Percentiles rank a stretch among this genome's conserved stretches.
phyloP scores from a whole-genome alignment of 768 basidiomycete genomes.

The Leccinum obscurum region DNA sequence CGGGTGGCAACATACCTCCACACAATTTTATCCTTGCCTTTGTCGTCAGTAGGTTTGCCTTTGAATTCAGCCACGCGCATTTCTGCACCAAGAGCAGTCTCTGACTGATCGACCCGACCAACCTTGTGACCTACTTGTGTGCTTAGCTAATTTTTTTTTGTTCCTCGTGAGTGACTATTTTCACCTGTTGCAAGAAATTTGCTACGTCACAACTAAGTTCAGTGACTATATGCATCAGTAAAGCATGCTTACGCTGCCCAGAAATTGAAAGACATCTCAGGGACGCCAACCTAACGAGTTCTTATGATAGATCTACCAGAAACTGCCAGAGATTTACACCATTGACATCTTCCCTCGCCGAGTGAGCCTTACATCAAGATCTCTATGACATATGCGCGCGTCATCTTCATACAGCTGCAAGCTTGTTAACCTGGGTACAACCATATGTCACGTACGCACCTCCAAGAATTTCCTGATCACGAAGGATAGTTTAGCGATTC shows the following conservation, averaged over 20 bases:
- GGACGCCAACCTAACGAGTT: slow-evolving; percentile 78
- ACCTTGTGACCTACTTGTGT: slow-evolving; percentile 75
- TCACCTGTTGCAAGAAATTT: slow-evolving; percentile 75
- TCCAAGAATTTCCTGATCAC: slow-evolving; percentile 75
- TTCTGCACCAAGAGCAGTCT: slow-evolving; percentile 96
- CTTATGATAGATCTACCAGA: neutral
- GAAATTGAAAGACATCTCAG: slow-evolving; percentile 89
- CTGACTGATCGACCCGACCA: slow-evolving; percentile 94
- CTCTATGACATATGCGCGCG: slow-evolving; percentile 87
- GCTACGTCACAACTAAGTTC: slow-evolving; percentile 34
- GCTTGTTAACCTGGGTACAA: neutral
- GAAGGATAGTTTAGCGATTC: slow-evolving; percentile 19
- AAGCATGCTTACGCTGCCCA: slow-evolving; percentile 74
- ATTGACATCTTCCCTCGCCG: slow-evolving; percentile 98
- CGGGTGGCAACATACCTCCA: slow-evolving; percentile 49
- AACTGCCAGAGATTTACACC: slow-evolving; percentile 44
- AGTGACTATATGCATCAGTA: slow-evolving; percentile 1
- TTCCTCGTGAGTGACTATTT: neutral
- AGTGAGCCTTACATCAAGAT: slow-evolving; percentile 93
- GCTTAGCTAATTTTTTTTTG: neutral
- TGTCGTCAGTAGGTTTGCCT: slow-evolving; percentile 46
- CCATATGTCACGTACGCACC: slow-evolving; percentile 37
- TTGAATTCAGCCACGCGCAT: slow-evolving; percentile 81
- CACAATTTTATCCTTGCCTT: slow-evolving; percentile 84
- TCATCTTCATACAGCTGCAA: slow-evolving; percentile 89